Base-by-base conservation (phyloP, 306 rosid genomes). In the Inga leiocalycina region DNA sequence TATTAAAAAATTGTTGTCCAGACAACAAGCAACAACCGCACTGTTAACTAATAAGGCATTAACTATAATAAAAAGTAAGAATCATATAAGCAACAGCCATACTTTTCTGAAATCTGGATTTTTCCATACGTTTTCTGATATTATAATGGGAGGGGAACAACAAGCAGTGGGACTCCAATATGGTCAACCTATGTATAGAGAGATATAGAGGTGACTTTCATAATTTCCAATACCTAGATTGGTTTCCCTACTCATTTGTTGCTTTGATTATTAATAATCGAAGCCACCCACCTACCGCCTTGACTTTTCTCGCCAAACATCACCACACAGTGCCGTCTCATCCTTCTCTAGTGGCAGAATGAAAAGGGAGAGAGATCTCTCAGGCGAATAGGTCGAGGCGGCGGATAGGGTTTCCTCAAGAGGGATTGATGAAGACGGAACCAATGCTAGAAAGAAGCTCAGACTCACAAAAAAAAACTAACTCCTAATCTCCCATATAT, bases 151-250 rank as follows among this genome's bases (percentile, higher is more conserved):
- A 39, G 43, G 77, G 65, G 52, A 88, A 27, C 30, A 27, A 1
- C 0, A 88, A 27, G 30, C 1, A 27, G 86, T 83, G 86, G 89
- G 89, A 82, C 80, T 89, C 85, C 48, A 83, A 90, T 39, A 39
- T 92, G 97, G 99, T 96, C 98, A 96, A 96, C 98, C 94, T 86
- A 83, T 90, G 97, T 80, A 88, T 27, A 84, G 88, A 84, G 66
- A 22, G 94, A 88, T 85, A 84, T 76, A 61, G 51, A 87, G 83
- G 73, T 77, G 87, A 79, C 85, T 87, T 86, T 86, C 34, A 85
- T 83, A 77, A 62, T 74, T 83, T 83, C 49, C 81, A 62, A 84
- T 59, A 74, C 86, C 85, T 79, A 91, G 93, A 92, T 91, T 93
- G 96, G 87, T 88, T 88, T 76, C 91, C 67, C 86, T 90, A 86